A percentile compares a stretch with the other conserved stretches of the same genome.
Conservation (phyloP, 2,329 filamentous ascomycete genomes). For the Grosmannia serpens region DNA sequence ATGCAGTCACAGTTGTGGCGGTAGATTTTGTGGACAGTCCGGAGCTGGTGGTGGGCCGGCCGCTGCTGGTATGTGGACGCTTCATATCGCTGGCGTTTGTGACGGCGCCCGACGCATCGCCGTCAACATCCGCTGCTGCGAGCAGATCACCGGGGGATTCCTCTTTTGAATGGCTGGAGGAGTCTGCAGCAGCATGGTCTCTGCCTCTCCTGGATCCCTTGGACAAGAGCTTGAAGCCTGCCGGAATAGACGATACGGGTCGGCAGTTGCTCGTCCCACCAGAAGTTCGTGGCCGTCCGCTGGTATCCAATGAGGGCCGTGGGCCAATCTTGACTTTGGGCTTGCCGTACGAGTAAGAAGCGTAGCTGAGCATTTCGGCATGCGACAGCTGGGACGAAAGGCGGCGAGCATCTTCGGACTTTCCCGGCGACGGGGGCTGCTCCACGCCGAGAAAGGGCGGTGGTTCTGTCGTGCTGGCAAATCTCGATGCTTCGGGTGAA, state of each 20-base stretch:
- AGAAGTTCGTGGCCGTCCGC: conserved; percentile 49
- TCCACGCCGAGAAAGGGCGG: conserved; percentile 38
- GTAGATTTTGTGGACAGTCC: conserved; percentile 30
- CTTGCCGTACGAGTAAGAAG: conserved; percentile 44
- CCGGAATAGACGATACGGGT: conserved; percentile 68
- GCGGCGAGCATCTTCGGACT: conserved; percentile 31
- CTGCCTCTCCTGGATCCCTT: conserved; percentile 41
- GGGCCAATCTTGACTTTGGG: conserved; percentile 85
- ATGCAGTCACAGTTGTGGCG: conserved; percentile 26
- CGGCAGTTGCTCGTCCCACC: conserved; percentile 48
- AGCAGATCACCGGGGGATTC: neutral
- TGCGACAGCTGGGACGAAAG: conserved; percentile 40
- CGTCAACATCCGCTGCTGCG: neutral
- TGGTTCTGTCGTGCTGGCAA: conserved; percentile 36
- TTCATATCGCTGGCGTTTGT: conserved; percentile 16
- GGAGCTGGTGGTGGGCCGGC: conserved; percentile 32
- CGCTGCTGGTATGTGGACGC: conserved; percentile 23
- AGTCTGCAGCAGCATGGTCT: neutral
- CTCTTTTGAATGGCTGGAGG: neutral
- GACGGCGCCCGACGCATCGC: neutral
- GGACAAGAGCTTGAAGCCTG: conserved; percentile 61
- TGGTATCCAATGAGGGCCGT: conserved; percentile 60
- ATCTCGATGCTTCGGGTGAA: conserved; percentile 37
- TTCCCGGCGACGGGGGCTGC: conserved; percentile 32
- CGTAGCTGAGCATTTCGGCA: conserved; percentile 37